Evolutionary conservation across 2,329 filamentous ascomycete genomes (phyloP), one percentile per base, ranked within the genome.

Genomic region (Pleoardoris graminearum): DNA sequence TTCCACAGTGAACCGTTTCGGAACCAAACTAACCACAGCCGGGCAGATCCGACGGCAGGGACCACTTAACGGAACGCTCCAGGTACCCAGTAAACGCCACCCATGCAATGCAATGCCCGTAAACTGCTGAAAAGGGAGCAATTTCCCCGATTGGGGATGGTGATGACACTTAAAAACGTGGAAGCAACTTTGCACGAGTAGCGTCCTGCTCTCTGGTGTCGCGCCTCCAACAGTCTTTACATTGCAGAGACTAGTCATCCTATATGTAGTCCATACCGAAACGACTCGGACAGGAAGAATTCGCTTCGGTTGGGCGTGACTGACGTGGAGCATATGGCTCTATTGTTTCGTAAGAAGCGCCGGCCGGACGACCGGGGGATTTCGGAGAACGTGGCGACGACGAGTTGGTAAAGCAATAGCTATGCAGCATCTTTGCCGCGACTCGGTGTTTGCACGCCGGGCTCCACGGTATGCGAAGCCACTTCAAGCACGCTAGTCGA

Each of bases 391-490:
- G n/a, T 12, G n/a, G n/a, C n/a, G n/a, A n/a, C n/a, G n/a, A n/a
- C n/a, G 16, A 33, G 23, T 22, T 17, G 14, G n/a, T n/a, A n/a
- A n/a, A n/a, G n/a, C 43, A 12, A 11, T 7, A 12, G 65, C 25
- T 59, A 59, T 45, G 49, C 54, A 38, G 54, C 25, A 38, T 65
- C 60, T 46, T 63, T 64, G 38, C 62, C 64, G 39, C 58, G 50
- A 54, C 72, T 75, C 12, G 74, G 73, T 19, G 72, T 75, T 51
- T 72, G 62, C 17, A 78, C 73, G 10, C 74, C 74, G 8, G 74
- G 73, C 54, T 73, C 72, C 53, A 71, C 74, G 25, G 63, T 74
- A 38, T 76, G 73, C 8, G 59, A 62, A 6, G 73, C 74, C n/a
- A 76, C 71, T 45, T 70, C 71, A 8, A 71, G 53, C 14, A 76